Evolutionary conservation across 148 eudicot species (phyloP), one percentile per base, ranked within the genome.

Genomic region (Rhododendron griersonianum): DNA sequence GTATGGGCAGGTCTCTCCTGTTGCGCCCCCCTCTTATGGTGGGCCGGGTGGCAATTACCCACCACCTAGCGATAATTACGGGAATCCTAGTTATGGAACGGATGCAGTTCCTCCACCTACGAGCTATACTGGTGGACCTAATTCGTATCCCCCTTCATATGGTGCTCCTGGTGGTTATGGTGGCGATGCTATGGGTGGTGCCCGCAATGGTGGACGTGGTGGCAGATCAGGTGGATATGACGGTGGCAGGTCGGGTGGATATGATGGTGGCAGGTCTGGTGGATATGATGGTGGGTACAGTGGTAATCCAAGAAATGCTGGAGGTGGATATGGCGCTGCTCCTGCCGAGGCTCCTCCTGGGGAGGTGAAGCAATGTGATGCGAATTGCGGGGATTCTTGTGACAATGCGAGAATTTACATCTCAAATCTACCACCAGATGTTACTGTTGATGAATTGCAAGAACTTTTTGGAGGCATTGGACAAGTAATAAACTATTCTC

Each of bases 401-500:
- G 98, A 94, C 86, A 97, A 97, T 83, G 76, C 98, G 1, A 92
- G 99, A 89, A 97, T 97, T 81, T 97, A 95, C 80, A 92, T 97
- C 82, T 97, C 99, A 63, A 97, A 97, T 89, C 90, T 97, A 90
- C 99, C 99, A 13, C 96, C 94, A 45, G 96, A 97, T 93, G 94
- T 95, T 84, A 89, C 98, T 9, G 61, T 84, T 71, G 99, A 97
- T 1, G 99, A 97, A 89, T 92, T 97, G 87, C 87, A 91, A 87
- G 94, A 93, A 1, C 95, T 97, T 84, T 97, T 97, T 91, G 98
- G 99, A 84, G 93, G 94, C 91, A 97, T 97, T 87, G 99, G 99
- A 91, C 96, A 92, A 55, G 99, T 97, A 90, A 93, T 89, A 67
- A 85, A 37, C 87, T 57, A 81, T 63, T 30, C 45, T 73, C 61